Evolutionary conservation across 108 stramenopile genomes (phyloP), one percentile per base, ranked within the genome.

Genomic region (Stephanodiscus minutulus): DNA sequence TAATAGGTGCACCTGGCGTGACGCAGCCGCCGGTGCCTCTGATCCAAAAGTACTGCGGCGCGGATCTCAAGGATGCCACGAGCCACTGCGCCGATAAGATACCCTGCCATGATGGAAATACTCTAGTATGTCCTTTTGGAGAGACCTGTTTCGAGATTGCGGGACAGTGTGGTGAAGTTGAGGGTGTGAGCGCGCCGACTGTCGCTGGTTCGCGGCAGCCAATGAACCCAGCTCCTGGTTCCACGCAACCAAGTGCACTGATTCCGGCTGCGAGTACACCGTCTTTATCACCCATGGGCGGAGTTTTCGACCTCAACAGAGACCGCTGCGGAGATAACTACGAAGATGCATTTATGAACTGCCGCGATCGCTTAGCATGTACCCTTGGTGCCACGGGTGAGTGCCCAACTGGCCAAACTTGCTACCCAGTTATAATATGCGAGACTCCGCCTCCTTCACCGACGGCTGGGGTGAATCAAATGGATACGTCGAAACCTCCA

Each of bases 111-210:
- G 61, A 61, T 53, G 70, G 70, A 72, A 53, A 35, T 28, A 48
- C 24, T 24, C 25, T 9, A 25, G 58, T 46, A 2, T 72, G 70
- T 44, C 24, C 49, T 13, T 20, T 5, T 17, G 44, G 47, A 7
- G 61, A 72, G 49, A n/a, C 70, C 29, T 72, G 70, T 36, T 72
- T 72, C n/a, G 47, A 49, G 27, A 31, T 72, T 12, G 21, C 35
- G 29, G 27, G 7, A 21, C n/a, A 47, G 17, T 72, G 70, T 33
- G 18, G 36, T 21, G 5, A 2, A 33, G 31, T 33, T 33, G 3
- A 33, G 31, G 39, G 9, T 39, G 9, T 11, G 7, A 8, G 39
- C 39, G 35, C 35, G 35, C 35, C 35, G 35, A 5, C 35, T 35
- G 5, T 6, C 6, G 35, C 22, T 37, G 7, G 17, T 11, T 20